Conservation (phyloP, 2,329 filamentous ascomycete genomes). For the Alternaria hordeiaustralica region DNA sequence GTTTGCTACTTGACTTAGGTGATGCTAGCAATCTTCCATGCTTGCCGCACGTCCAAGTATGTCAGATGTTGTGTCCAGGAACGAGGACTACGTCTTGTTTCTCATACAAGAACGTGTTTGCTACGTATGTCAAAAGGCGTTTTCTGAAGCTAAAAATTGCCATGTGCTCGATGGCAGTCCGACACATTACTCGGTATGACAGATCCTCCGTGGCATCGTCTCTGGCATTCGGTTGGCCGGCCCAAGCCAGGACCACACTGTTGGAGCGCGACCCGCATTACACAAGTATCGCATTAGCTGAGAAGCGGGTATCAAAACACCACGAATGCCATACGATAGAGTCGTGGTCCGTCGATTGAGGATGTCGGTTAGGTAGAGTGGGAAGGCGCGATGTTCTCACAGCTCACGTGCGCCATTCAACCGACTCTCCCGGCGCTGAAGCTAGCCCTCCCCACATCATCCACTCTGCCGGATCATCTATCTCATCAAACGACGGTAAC, state of each 20-base stretch:
- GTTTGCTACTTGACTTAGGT: no score
- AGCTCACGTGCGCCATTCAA: constrained; percentile 5
- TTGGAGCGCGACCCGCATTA: not conserved
- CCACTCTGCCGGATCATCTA: constrained; percentile 16
- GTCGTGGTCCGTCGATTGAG: not conserved
- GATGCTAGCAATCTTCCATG: no score
- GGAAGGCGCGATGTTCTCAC: not conserved
- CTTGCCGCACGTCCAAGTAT: no score
- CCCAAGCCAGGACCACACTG: not conserved
- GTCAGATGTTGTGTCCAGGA: no score
- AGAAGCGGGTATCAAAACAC: not conserved
- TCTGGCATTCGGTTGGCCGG: not conserved
- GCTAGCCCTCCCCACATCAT: constrained; percentile 8
- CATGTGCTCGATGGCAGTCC: no score
- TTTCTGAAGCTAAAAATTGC: no score
- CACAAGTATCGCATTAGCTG: no score
- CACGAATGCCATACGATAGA: not conserved
- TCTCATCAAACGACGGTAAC: constrained; percentile 5
- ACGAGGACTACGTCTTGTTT: no score
- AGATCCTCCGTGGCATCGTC: not conserved
- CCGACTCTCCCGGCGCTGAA: constrained; percentile 11
- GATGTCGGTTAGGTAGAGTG: not conserved
- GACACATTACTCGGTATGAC: no score
- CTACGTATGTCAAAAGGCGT: no score
- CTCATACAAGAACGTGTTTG: no score